These are phyloP conservation scores for Xylaria venustula DNA, from an alignment of 495 filamentous ascomycete genomes.

Conservation along the genomic window DNA sequence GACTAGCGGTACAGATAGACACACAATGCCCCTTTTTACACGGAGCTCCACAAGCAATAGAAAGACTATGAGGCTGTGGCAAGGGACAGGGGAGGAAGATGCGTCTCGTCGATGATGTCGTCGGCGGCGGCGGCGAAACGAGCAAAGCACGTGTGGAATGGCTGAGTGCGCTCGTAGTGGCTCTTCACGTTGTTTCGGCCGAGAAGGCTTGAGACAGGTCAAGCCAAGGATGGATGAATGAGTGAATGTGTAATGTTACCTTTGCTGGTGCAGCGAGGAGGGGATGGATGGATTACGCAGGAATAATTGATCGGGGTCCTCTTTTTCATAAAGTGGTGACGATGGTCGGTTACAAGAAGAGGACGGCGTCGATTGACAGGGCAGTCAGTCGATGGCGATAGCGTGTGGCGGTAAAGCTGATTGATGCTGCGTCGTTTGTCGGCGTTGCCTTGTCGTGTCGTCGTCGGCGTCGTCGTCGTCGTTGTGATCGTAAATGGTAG, in stretches of 20 bases:
- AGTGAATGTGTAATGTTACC: no score
- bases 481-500: not conserved
- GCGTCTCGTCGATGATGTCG: not conserved
- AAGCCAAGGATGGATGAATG: not conserved
- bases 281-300: not conserved
- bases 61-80: conserved; percentile 1
- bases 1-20: not conserved
- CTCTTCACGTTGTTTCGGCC: not conserved
- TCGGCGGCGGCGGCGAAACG: not conserved
- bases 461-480: no score
- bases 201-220: not conserved
- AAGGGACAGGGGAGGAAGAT: not conserved
- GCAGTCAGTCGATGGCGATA: not conserved
- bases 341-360: no score
- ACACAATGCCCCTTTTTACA: no score
- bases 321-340: no score
- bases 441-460: no score
- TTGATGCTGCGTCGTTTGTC: no score
- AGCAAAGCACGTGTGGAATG: not conserved
- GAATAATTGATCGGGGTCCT: conserved; percentile 1
- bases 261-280: no score
- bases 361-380: no score
- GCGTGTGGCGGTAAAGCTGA: no score
- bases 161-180: not conserved
- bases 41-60: conserved; percentile 5